These are phyloP conservation scores for Rubroboletus satanas DNA, from an alignment of 768 basidiomycete genomes.

Conservation along the genomic window DNA sequence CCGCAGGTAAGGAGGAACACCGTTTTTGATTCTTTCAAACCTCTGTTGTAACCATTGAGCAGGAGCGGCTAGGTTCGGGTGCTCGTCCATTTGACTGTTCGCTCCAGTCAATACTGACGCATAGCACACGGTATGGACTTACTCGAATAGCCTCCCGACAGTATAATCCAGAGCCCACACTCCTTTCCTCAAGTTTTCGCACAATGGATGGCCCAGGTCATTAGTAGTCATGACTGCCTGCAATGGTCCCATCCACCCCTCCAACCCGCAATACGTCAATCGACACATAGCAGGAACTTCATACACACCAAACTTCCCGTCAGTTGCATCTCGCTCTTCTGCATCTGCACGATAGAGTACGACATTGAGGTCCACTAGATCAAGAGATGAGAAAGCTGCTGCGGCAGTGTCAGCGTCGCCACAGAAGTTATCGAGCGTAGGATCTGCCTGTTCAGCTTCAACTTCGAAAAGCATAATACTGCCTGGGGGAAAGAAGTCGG, in stretches of 20 bases:
- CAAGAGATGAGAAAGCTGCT: conserved; percentile 67
- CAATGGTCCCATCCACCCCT: conserved; percentile 95
- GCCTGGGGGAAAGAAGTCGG: conserved; percentile 92
- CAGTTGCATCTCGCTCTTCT: conserved; percentile 89
- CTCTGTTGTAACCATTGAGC: conserved; percentile 84
- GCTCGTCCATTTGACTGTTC: conserved; percentile 52
- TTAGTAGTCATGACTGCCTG: conserved; percentile 83
- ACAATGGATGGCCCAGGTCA: conserved; percentile 90
- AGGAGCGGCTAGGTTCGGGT: conserved; percentile 68
- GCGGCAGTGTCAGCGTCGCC: conserved; percentile 64
- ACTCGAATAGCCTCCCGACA: conserved; percentile 64
- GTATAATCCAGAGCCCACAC: conserved; percentile 93
- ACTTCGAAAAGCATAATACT: conserved; percentile 93
- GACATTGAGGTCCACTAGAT: conserved; percentile 86
- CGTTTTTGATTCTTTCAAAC: conserved; percentile 74
- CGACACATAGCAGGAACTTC: conserved; percentile 70
- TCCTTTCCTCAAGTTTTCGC: conserved; percentile 82
- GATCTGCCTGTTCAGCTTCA: conserved; percentile 68
- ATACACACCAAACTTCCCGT: conserved; percentile 78
- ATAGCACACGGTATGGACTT: conserved; percentile 30
- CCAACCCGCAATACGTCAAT: conserved; percentile 88
- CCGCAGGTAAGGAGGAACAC: conserved; percentile 80
- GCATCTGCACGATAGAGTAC: conserved; percentile 82
- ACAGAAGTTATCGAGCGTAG: conserved; percentile 71
- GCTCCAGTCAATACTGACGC: conserved; percentile 10